These are phyloP conservation scores for Thermothielavioides terrestris DNA, from an alignment of 495 filamentous ascomycete species.

Conservation along the genomic window DNA sequence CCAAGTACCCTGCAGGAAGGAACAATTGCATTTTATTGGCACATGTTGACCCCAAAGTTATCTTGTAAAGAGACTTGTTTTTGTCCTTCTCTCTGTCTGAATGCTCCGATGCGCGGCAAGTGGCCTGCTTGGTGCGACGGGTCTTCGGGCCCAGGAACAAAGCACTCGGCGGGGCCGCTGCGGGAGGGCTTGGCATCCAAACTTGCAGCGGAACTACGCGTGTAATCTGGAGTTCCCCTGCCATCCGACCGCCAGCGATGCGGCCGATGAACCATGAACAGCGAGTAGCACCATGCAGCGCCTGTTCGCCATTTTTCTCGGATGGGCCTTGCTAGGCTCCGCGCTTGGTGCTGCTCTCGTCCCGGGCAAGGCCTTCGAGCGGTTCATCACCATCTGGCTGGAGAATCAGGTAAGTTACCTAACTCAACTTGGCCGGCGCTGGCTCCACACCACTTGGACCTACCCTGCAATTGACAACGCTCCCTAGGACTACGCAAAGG, in stretches of 20 bases:
- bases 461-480: neutral
- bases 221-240: too few species aligned
- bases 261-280: neutral
- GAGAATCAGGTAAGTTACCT: conserved; percentile 48
- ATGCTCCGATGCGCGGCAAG: too few species aligned
- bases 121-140: too few species aligned
- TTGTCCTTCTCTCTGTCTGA: too few species aligned
- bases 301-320: conserved; percentile 44
- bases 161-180: neutral
- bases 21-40: too few species aligned
- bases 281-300: conserved; percentile 11
- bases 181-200: neutral
- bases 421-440: too few species aligned
- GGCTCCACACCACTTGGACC: too few species aligned
- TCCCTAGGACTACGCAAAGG: conserved; percentile 47
- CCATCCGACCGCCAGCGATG: too few species aligned
- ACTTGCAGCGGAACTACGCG: neutral
- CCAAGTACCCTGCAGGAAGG: too few species aligned
- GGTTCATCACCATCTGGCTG: conserved; percentile 62
- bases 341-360: conserved; percentile 21
- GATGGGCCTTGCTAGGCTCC: conserved; percentile 4
- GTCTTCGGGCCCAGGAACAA: too few species aligned
- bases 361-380: conserved; percentile 53
- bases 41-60: too few species aligned
- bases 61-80: too few species aligned